Evolutionary conservation across 805 yeast genomes (phyloP), one percentile per base, ranked within the genome.

Genomic region (Zygotorulaspora florentina): DNA sequence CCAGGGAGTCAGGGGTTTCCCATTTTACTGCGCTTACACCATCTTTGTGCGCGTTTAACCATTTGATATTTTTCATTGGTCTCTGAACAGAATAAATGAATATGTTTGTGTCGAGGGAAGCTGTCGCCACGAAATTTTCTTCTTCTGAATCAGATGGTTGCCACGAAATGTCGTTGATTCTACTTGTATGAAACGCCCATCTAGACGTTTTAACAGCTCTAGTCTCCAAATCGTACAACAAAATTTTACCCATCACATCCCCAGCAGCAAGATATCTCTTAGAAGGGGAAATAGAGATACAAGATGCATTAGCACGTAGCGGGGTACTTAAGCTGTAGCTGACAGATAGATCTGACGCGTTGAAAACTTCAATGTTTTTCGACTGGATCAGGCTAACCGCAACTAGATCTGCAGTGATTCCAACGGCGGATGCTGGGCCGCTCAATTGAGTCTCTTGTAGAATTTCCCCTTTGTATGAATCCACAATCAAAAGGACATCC

Each of bases 101-200:
- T 38, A 93, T 69, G 50, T 83, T 82, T 6, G 95, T 83, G 62
- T 93, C 99, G 46, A 88, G 70, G 0, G 96, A 87, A 0, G 85
- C 93, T 47, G 91, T 81, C 16, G 82, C 86, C 36, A 86, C 75
- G 54, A 76, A 81, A 54, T 83, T 80, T 8, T 70, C 70, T 37
- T 82, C 52, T 13, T 45, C 58, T 7, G 28, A 46, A 16, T 35
- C 49, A 13, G 8, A 25, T 8, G 66, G 63, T 46, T 48, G 77
- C 99, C 98, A 93, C 18, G 80, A 66, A 39, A 93, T 85, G 26
- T 82, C 76, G 47, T 79, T 80, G 51, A 93, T 84, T 45, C 77
- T 81, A 46, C 96, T 83, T 2, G 90, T 86, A 64, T 93, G 97
- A 80, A 87, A 91, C 0, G 95, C 83, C 99, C 99, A 93, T 62